Conservation (phyloP, 306 rosid species). For the Quercus bicolor region DNA sequence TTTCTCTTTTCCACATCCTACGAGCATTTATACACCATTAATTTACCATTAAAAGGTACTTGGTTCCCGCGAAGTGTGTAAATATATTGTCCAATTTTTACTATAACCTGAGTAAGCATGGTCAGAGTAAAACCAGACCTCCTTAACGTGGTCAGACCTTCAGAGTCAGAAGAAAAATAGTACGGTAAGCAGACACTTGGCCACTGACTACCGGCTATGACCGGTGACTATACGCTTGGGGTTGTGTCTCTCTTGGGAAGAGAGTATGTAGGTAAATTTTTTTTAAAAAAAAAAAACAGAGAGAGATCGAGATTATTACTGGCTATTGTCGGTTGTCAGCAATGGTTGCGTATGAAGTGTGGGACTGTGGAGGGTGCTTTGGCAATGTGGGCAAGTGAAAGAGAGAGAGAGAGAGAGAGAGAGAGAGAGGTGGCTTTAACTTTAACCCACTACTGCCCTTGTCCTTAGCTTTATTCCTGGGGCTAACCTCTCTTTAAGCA, state of each 20-base stretch:
- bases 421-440: constrained; percentile 31
- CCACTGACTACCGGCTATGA: constrained; percentile 42
- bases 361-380: constrained; percentile 15
- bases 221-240: constrained; percentile 50
- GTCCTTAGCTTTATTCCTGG: constrained; percentile 74
- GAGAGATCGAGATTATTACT: constrained; percentile 8
- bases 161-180: constrained; percentile 17
- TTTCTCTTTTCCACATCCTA: fast-evolving
- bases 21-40: too few relatives aligned
- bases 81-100: neutral
- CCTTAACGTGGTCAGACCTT: neutral
- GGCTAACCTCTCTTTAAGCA: constrained; percentile 81
- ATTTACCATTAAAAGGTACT: neutral
- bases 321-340: constrained; percentile 50
- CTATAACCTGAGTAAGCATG: neutral
- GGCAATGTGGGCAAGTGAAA: constrained; percentile 31
- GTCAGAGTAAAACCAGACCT: constrained; percentile 20
- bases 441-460: constrained; percentile 42
- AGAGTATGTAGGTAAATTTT: neutral
- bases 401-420: neutral
- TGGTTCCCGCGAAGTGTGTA: constrained; percentile 2
- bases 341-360: constrained; percentile 15
- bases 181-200: constrained; percentile 29
- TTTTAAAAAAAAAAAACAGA: neutral
- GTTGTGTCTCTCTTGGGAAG: constrained; percentile 17